phyloP scores from a whole-genome alignment of 345 rosid species.

The Kandelia obovata region DNA sequence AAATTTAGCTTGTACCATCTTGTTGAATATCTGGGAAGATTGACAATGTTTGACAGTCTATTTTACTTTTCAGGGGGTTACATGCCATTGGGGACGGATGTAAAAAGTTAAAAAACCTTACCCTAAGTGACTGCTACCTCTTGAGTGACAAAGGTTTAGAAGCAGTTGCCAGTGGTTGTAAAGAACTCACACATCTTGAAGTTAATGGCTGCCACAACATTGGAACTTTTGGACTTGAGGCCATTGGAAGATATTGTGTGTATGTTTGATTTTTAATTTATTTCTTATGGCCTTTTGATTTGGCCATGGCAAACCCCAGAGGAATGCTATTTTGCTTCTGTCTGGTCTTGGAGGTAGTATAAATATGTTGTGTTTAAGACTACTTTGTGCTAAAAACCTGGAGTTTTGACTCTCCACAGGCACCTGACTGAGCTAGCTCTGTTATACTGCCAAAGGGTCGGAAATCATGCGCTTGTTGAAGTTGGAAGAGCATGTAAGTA shows the following conservation, averaged over 20 bases:
- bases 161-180: conserved; percentile 75
- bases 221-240: conserved; percentile 74
- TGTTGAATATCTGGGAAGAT: neutral
- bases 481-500: conserved; percentile 78
- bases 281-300: neutral
- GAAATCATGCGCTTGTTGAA: conserved; percentile 60
- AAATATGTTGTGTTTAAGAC: neutral
- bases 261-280: conserved; percentile 30
- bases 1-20: conserved; percentile 1
- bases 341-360: neutral
- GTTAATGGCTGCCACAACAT: conserved; percentile 91
- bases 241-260: conserved; percentile 80
- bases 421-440: conserved; percentile 71
- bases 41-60: conserved; percentile 6
- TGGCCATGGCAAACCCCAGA: neutral
- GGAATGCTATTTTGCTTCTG: neutral
- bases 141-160: conserved; percentile 76
- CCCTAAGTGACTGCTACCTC: conserved; percentile 73
- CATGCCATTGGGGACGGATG: conserved; percentile 68
- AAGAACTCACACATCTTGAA: conserved; percentile 74
- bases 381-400: conserved; percentile 9
- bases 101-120: conserved; percentile 67
- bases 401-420: conserved; percentile 43
- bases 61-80: conserved; percentile 69
- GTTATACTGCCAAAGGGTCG: conserved; percentile 79